A percentile compares a stretch with the other conserved stretches of the same genome.
phyloP scores from a whole-genome alignment of 2,329 filamentous ascomycete species.

The Falciphora oryzae region DNA sequence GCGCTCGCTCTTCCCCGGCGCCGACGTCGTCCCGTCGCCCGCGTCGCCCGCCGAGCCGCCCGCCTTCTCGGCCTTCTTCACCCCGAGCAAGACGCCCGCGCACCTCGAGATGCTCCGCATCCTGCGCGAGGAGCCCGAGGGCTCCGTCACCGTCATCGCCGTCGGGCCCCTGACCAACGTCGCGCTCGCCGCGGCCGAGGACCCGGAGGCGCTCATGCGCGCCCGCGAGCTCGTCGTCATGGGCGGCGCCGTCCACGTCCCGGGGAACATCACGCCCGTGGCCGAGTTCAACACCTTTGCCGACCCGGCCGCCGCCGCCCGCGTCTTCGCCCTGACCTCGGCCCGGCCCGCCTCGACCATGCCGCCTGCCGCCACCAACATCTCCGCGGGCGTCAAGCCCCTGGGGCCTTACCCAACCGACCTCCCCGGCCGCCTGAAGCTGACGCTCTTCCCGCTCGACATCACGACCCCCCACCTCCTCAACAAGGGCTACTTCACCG shows the following conservation, averaged over 20 bases:
- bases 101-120: slow-evolving; percentile 87
- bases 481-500: slow-evolving; percentile 52
- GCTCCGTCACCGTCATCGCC: slow-evolving; percentile 84
- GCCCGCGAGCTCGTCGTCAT: slow-evolving; percentile 92
- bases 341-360: slow-evolving; percentile 71
- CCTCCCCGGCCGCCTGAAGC: slow-evolving; percentile 56
- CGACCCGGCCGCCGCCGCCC: slow-evolving; percentile 71
- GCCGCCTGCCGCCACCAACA: slow-evolving; percentile 44
- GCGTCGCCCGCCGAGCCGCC: slow-evolving; percentile 31
- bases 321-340: slow-evolving; percentile 73
- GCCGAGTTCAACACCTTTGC: slow-evolving; percentile 97
- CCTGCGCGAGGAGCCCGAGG: slow-evolving; percentile 71
- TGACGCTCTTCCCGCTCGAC: slow-evolving; percentile 71
- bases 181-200: slow-evolving; percentile 79
- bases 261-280: slow-evolving; percentile 78
- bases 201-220: slow-evolving; percentile 81
- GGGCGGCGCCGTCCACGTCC: slow-evolving; percentile 76
- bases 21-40: slow-evolving; percentile 19
- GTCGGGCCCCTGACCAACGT: slow-evolving; percentile 92
- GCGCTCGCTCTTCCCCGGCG: slow-evolving; percentile 58
- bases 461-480: slow-evolving; percentile 69
- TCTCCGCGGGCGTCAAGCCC: slow-evolving; percentile 16
- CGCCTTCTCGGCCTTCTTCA: slow-evolving; percentile 59
- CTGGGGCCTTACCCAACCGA: slow-evolving; percentile 58
- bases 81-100: slow-evolving; percentile 64